Evolutionary conservation across 1,284 basidiomycete species (phyloP).

Genomic region (Ganoderma meredithae): DNA sequence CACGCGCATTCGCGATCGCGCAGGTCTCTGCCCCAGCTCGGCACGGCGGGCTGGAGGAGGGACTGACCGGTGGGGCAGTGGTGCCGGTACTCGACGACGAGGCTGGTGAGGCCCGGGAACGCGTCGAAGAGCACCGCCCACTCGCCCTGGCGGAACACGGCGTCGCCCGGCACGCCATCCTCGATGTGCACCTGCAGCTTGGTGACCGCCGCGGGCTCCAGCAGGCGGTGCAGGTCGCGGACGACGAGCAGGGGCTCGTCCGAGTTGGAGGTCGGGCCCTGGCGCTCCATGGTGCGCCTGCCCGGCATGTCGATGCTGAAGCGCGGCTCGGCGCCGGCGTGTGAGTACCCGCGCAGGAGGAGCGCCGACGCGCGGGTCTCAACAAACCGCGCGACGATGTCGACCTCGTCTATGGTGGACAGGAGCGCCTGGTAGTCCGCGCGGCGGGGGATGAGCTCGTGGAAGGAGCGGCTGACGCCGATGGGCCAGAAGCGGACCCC

Average conservation of each 20-base stretch:
- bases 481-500: neutral
- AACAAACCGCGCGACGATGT: neutral
- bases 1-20: neutral
- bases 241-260: neutral
- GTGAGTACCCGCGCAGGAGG: constrained; percentile 1
- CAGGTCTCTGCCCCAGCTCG: neutral
- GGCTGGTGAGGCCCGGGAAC: neutral
- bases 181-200: neutral
- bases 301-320: constrained; percentile 1
- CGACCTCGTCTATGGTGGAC: neutral
- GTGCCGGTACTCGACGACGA: neutral
- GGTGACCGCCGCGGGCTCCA: neutral
- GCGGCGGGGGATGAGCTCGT: neutral
- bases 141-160: neutral
- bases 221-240: neutral
- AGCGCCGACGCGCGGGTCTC: neutral
- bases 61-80: neutral
- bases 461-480: neutral
- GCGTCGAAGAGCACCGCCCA: neutral
- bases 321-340: neutral
- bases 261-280: too few relatives aligned
- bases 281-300: neutral
- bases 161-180: neutral
- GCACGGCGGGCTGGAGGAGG: neutral
- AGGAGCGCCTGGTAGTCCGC: constrained; percentile 4